Conservation (phyloP, 148 eudicot genomes). For the Amaranthus palmeri region DNA sequence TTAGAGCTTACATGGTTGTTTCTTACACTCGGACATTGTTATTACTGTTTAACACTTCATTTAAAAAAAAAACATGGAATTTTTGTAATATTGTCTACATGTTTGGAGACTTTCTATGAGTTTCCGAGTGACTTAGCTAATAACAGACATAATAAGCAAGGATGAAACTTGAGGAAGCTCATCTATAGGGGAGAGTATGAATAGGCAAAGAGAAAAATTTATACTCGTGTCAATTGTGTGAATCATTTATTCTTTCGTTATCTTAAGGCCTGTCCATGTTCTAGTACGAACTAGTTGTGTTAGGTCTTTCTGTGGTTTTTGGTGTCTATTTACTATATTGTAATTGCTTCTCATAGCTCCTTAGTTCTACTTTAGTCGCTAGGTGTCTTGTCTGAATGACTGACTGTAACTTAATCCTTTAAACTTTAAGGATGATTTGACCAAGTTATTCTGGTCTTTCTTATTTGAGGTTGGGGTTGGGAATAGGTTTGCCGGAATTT, state of each 20-base stretch:
- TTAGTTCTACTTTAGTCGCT: not conserved
- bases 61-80: too few species aligned
- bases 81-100: too few species aligned
- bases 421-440: not conserved
- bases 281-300: not conserved
- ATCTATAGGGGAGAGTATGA: not conserved
- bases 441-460: not conserved
- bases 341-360: not conserved
- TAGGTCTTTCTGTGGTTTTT: not conserved
- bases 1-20: too few species aligned
- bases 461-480: not conserved
- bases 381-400: not conserved
- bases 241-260: not conserved
- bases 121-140: too few species aligned
- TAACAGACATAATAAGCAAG: too few species aligned
- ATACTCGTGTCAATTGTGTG: not conserved
- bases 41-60: too few species aligned
- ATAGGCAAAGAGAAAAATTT: not conserved
- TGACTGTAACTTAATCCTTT: not conserved
- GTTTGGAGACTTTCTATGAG: too few species aligned
- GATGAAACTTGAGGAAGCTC: too few species aligned
- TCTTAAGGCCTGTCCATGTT: not conserved
- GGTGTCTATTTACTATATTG: not conserved
- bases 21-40: too few species aligned
- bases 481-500: not conserved